Evolutionary conservation across 2,329 filamentous ascomycete genomes (phyloP), one percentile per base, ranked within the genome.

Genomic region (Pezicula carpinea): DNA sequence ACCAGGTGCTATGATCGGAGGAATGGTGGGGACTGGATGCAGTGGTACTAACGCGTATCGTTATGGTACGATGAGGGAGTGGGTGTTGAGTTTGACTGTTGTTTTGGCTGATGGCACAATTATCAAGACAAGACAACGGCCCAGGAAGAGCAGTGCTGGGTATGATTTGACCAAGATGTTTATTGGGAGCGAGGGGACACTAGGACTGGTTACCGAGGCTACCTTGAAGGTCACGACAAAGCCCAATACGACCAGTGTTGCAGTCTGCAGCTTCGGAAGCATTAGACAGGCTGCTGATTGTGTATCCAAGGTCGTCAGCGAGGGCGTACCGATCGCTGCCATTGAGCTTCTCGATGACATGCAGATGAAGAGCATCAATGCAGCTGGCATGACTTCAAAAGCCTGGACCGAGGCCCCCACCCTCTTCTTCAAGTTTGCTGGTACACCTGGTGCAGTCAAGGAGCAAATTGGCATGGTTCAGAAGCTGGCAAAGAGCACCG

Each of bases 61-160:
- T 48, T 96, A 95, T 65, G 91, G 90, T 52, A 96, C 90, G 2
- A 96, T 96, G 89, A 83, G 88, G 53, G 90, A 96, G 64, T 96
- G 90, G 90, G 91, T 96, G 11, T 70, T 95, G 18, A 86, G 80
- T 45, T 69, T 96, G 55, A 96, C 90, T 0, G 88, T 95, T 4
- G 90, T 96, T 10, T 76, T 96, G 59, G 90, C 90, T 15, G 91
- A 96, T 66, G 90, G 90, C 42, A 95, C 90, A 1, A 69, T 96
- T 43, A 85, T 96, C 69, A 92, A 91, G 73, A 96, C 91, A 10
- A 78, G 87, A 53, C 89, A 95, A 67, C 79, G 90, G 41, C 89
- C 90, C 10, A 80, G 90, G 56, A 96, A 96, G 74, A 91, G 86
- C 60, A 90, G 85, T 46, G 91, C 91, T 26, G 91, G 91, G 21